Conservation (phyloP, 768 basidiomycete species). For the Cystofilobasidium ferigula region DNA sequence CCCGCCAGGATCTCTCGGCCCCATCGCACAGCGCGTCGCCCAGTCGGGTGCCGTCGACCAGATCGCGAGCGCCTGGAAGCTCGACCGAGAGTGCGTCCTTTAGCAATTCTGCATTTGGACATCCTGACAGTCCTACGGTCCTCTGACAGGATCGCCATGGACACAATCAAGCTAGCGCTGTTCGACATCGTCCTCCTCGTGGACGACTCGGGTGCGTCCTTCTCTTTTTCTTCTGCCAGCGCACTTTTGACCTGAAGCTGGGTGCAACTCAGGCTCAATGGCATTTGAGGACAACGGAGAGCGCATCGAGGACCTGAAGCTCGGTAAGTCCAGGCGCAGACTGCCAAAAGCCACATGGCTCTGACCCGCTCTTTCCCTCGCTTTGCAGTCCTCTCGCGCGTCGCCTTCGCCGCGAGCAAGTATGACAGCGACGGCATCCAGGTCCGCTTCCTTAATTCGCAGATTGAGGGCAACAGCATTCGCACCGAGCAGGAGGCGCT, state of each 20-base stretch:
- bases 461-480: constrained; percentile 38
- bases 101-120: too few relatives aligned
- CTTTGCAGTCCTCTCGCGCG: constrained; percentile 33
- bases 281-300: constrained; percentile 41
- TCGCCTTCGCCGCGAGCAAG: constrained; percentile 38
- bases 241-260: background rate
- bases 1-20: constrained; percentile 39
- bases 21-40: constrained; percentile 40
- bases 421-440: constrained; percentile 42
- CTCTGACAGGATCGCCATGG: constrained; percentile 3
- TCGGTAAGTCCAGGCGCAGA: constrained; percentile 22
- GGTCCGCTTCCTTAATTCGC: constrained; percentile 41
- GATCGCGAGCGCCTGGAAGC: constrained; percentile 38
- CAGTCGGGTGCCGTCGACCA: constrained; percentile 36
- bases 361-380: background rate
- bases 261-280: constrained; percentile 29
- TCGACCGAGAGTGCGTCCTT: constrained; percentile 23
- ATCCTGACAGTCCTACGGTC: too few relatives aligned
- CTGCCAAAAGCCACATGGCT: background rate
- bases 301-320: constrained; percentile 42
- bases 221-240: background rate
- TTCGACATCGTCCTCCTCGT: constrained; percentile 36
- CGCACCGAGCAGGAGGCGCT: constrained; percentile 35
- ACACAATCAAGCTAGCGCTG: constrained; percentile 34
- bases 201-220: constrained; percentile 19